Base-by-base conservation (phyloP, 768 basidiomycete species). In the button mushroom (Agaricus bisporus) region DNA sequence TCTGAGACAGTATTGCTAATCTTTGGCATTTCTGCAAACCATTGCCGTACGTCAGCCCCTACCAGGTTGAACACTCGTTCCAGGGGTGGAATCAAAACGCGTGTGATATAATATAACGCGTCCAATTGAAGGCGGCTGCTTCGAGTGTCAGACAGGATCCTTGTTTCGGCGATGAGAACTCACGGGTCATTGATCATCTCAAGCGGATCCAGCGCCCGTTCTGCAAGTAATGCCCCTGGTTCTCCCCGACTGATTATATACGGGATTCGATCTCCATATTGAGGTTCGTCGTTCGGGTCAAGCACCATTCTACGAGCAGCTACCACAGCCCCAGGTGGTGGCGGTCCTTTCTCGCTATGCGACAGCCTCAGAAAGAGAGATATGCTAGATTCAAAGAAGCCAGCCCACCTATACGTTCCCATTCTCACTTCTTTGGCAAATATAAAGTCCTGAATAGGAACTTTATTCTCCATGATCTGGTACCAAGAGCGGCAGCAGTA, bases 341-440 rank as follows among this genome's bases (percentile, higher is more conserved):
- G 97, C 0, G 83, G 82, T 0, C 74, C 85, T 58, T 83, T 85
- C 49, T 93, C 91, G 57, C 95, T 98, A 41, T 22, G 50, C 11
- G 43, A 37, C 29, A 46, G 35, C 10, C 50, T 38, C 26, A 25
- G 26, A 20, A 36, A 37, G 11, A 3, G 20, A 2, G 17, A 32
- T 18, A 8, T 10, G 14, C 15, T 20, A 45, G 9, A 41, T 12
- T 3, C 39, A 22, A 43, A 15, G 20, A 7, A 38, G 4, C 22
- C 45, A 15, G 7, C 71, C 47, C 49, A 89, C 94, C 88, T 93
- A 64, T 98, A 98, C 0, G 88, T 90, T 11, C 97, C 97, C 77
- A 98, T 78, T 61, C 73, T 85, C 26, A 98, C 94, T 68, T 95
- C 91, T 64, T 95, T 95, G 0, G 95, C 85, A 59, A 98, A 93